A percentile compares a stretch with the other conserved stretches of the same genome.
Evolutionary conservation across 2,329 filamentous ascomycete genomes (phyloP).

Genomic region (Arthroderma uncinatum): DNA sequence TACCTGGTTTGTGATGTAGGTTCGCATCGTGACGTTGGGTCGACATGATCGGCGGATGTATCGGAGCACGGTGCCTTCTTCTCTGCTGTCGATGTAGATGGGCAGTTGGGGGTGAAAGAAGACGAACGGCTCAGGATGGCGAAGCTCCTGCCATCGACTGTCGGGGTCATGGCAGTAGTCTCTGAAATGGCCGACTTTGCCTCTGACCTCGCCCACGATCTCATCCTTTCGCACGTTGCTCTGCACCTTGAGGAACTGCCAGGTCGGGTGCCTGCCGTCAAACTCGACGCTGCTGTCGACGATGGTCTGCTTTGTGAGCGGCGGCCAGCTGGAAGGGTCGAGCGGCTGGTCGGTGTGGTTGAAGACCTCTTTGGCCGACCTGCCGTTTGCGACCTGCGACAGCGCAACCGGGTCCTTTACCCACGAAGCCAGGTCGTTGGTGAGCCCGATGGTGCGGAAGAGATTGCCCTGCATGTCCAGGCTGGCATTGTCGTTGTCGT

Average conservation of each 20-base stretch:
- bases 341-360: constrained; percentile 46
- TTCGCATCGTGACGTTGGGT: constrained; percentile 80
- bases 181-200: constrained; percentile 61
- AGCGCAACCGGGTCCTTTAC: constrained; percentile 61
- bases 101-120: constrained; percentile 82
- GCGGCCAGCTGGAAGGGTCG: constrained; percentile 44
- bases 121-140: constrained; percentile 55
- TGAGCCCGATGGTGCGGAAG: constrained; percentile 63
- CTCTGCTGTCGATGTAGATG: constrained; percentile 83
- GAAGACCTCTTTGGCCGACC: constrained; percentile 57
- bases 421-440: constrained; percentile 67
- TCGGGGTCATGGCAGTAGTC: constrained; percentile 56
- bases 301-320: constrained; percentile 43
- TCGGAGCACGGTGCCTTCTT: constrained; percentile 72
- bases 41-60: constrained; percentile 88
- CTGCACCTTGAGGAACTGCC: constrained; percentile 49
- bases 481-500: constrained; percentile 50
- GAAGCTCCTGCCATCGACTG: constrained; percentile 57
- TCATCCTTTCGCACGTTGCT: constrained; percentile 41
- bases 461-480: constrained; percentile 59
- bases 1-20: constrained; percentile 63
- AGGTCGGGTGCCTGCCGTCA: constrained; percentile 52
- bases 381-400: constrained; percentile 54
- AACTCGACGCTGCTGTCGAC: constrained; percentile 39
- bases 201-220: constrained; percentile 64